Conservation (phyloP, 139 green algal genomes). For the Chlamydomonas sp. region DNA sequence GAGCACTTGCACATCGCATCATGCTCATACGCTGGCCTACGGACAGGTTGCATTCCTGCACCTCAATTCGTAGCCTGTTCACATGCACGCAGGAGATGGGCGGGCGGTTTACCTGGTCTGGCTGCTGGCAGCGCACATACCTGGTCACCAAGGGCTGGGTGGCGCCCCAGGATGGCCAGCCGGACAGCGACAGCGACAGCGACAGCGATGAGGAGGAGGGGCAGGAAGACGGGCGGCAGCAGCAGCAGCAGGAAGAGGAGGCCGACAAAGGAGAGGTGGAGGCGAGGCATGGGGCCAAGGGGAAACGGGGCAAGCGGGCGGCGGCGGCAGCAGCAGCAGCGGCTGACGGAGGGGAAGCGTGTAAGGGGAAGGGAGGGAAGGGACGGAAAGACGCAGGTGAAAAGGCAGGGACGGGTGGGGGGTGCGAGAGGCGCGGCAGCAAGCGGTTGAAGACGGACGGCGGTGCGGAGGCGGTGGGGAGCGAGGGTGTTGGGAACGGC, state of each 20-base stretch:
- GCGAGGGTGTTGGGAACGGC: not conserved
- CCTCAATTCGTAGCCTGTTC: too few relatives aligned
- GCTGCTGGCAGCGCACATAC: slow-evolving; percentile 38
- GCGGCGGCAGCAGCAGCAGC: not conserved
- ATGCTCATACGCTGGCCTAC: too few relatives aligned
- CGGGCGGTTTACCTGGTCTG: slow-evolving; percentile 5
- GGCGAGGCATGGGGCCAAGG: not conserved
- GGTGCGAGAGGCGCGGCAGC: not conserved
- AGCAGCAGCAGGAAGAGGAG: not conserved
- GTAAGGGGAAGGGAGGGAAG: not conserved
- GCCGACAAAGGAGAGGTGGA: not conserved
- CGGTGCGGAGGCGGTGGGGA: not conserved
- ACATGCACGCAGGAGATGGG: slow-evolving; percentile 19
- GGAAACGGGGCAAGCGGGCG: not conserved
- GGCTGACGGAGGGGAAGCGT: not conserved
- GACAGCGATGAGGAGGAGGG: too few relatives aligned
- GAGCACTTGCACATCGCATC: too few relatives aligned
- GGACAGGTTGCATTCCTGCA: too few relatives aligned
- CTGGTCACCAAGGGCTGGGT: slow-evolving; percentile 1
- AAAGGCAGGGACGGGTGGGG: not conserved
- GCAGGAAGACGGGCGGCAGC: not conserved
- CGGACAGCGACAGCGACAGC: not conserved
- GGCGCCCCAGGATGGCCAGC: not conserved
- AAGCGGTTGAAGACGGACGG: slow-evolving; percentile 18
- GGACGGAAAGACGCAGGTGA: too few relatives aligned